These are phyloP conservation scores for Haematococcus lacustris DNA, from an alignment of 139 green algal species.

Conservation along the genomic window DNA sequence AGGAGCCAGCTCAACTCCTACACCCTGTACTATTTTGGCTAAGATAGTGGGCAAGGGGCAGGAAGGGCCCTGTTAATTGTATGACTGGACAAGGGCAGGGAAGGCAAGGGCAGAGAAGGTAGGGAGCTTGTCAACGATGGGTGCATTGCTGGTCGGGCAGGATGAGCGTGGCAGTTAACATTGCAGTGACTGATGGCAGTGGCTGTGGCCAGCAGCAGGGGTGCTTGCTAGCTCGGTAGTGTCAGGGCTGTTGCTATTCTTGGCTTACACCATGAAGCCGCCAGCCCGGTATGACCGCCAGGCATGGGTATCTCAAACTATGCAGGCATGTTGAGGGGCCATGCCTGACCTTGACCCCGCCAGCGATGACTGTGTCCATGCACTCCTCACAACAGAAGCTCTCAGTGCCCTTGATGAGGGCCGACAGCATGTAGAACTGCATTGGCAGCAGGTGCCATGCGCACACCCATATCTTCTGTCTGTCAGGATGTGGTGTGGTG, in stretches of 20 bases:
- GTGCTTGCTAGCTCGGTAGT: not conserved
- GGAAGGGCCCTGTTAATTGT: no score
- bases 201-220: not conserved
- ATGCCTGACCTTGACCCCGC: conserved; percentile 22
- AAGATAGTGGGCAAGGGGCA: no score
- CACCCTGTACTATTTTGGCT: no score
- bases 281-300: not conserved
- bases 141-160: no score
- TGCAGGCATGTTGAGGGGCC: not conserved
- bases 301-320: not conserved
- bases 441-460: not conserved
- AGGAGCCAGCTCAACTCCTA: no score
- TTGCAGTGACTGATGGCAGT: not conserved
- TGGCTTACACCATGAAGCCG: no score
- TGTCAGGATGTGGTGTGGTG: not conserved
- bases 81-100: no score
- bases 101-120: no score
- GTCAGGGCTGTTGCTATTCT: not conserved
- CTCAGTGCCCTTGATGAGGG: conserved; percentile 55
- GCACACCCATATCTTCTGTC: not conserved
- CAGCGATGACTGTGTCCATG: conserved; percentile 51
- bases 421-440: conserved; percentile 58
- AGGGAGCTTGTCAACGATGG: no score
- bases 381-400: conserved; percentile 69
- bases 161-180: no score